Percentiles rank a stretch among this genome's conserved stretches.
These are phyloP conservation scores for Talaromyces wortmannii DNA, from an alignment of 495 filamentous ascomycete species.

Conservation along the genomic window DNA sequence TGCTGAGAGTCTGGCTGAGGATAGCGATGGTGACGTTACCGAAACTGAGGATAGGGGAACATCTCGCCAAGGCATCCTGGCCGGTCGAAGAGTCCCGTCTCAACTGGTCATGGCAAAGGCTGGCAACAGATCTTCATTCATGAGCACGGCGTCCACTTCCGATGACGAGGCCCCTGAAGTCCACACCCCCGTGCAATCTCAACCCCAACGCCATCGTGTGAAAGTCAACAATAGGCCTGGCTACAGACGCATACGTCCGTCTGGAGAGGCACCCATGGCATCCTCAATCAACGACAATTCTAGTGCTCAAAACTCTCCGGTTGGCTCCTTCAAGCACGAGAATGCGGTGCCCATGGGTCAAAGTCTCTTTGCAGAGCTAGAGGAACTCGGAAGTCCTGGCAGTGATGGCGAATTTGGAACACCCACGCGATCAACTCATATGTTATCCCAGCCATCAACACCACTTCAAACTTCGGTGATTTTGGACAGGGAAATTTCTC, in stretches of 20 bases:
- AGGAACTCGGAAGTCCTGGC: constrained; percentile 60
- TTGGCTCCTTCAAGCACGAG: constrained; percentile 29
- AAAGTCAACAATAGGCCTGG: constrained; percentile 54
- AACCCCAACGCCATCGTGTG: constrained; percentile 63
- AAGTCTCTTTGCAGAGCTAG: constrained; percentile 87
- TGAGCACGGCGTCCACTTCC: constrained; percentile 87
- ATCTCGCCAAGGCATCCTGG: constrained; percentile 23
- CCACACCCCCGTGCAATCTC: constrained; percentile 55
- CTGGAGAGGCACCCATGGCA: constrained; percentile 56
- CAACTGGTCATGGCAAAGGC: constrained; percentile 37
- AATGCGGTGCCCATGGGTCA: constrained; percentile 56
- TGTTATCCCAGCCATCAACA: constrained; percentile 44
- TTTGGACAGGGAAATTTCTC: constrained; percentile 31
- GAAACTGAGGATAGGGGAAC: constrained; percentile 69
- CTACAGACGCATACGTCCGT: constrained; percentile 54
- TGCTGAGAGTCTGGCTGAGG: constrained; percentile 71
- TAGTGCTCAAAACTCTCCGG: constrained; percentile 44
- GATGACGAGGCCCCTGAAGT: constrained; percentile 68
- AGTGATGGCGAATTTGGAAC: constrained; percentile 48
- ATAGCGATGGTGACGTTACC: constrained; percentile 74
- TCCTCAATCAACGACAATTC: constrained; percentile 35
- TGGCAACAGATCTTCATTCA: constrained; percentile 59
- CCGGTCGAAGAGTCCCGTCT: constrained; percentile 24
- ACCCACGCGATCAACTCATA: constrained; percentile 20
- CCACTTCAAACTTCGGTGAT: constrained; percentile 36